Evolutionary conservation across 352 stramenopile species (phyloP).

Genomic region (Pythium vanterpoolii): DNA sequence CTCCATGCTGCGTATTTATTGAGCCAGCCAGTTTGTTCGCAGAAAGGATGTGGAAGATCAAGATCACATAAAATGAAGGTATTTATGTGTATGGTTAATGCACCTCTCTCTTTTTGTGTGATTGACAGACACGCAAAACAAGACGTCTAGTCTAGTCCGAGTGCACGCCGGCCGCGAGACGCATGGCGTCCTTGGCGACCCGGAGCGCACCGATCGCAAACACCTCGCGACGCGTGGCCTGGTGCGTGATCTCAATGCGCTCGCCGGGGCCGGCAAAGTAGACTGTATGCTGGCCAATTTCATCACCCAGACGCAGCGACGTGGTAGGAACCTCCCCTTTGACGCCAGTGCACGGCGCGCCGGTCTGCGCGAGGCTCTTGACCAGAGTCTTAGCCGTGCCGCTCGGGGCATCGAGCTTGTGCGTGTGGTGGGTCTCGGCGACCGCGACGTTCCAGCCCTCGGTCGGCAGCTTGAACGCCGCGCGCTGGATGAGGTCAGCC

Average conservation of each 20-base stretch:
- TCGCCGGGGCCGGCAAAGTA: constrained; percentile 75
- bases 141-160: constrained; percentile 34
- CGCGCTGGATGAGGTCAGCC: constrained; percentile 63
- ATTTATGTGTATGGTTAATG: background rate
- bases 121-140: background rate
- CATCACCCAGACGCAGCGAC: constrained; percentile 74
- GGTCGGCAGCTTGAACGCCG: constrained; percentile 68
- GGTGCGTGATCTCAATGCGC: constrained; percentile 84
- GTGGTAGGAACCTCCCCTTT: constrained; percentile 48
- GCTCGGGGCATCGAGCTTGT: constrained; percentile 81
- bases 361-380: constrained; percentile 60
- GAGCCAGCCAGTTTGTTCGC: too few relatives aligned
- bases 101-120: background rate
- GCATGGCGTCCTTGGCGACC: constrained; percentile 50
- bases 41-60: too few relatives aligned
- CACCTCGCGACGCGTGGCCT: constrained; percentile 73
- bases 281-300: constrained; percentile 82
- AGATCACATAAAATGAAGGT: too few relatives aligned
- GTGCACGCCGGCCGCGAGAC: constrained; percentile 53
- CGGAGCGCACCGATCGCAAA: constrained; percentile 78
- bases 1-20: constrained; percentile 80
- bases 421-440: constrained; percentile 82
- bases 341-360: constrained; percentile 46
- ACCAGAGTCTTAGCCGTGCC: constrained; percentile 78
- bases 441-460: constrained; percentile 82